These are phyloP conservation scores for Macroventuria anomochaeta DNA, from an alignment of 2,329 filamentous ascomycete species.

Conservation along the genomic window DNA sequence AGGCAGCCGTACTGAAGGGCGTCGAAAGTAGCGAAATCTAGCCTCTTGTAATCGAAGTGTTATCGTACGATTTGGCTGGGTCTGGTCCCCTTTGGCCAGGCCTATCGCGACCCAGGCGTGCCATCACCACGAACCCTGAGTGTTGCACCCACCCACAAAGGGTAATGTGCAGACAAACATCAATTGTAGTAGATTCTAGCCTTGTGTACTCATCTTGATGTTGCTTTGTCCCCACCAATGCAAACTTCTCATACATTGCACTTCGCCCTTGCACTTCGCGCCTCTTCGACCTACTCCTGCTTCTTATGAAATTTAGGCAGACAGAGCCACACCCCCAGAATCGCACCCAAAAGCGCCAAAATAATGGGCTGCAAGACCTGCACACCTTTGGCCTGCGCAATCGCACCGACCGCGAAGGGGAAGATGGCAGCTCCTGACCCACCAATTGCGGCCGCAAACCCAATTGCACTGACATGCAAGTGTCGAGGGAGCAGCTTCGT, in stretches of 20 bases:
- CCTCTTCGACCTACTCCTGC: constrained; percentile 32
- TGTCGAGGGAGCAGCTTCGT: constrained; percentile 76
- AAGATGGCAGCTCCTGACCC: constrained; percentile 72
- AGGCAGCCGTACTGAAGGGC: background rate
- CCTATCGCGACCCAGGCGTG: background rate
- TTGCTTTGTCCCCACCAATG: no score
- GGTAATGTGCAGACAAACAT: background rate
- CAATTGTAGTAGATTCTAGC: no score
- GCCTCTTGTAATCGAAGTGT: background rate
- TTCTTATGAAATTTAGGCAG: constrained; percentile 57
- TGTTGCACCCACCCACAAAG: background rate
- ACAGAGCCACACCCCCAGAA: constrained; percentile 59
- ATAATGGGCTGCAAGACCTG: constrained; percentile 67
- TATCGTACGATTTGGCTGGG: background rate
- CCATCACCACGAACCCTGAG: background rate
- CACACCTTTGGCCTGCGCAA: constrained; percentile 68
- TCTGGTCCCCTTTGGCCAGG: background rate
- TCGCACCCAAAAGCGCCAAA: constrained; percentile 59
- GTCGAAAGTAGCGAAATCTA: background rate
- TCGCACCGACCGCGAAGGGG: constrained; percentile 71
- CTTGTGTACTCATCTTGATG: no score
- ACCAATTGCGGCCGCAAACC: constrained; percentile 80
- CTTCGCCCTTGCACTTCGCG: no score
- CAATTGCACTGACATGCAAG: constrained; percentile 79
- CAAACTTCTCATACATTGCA: no score